Evolutionary conservation across 805 yeast genomes (phyloP).

Genomic region (Candida germanica): DNA sequence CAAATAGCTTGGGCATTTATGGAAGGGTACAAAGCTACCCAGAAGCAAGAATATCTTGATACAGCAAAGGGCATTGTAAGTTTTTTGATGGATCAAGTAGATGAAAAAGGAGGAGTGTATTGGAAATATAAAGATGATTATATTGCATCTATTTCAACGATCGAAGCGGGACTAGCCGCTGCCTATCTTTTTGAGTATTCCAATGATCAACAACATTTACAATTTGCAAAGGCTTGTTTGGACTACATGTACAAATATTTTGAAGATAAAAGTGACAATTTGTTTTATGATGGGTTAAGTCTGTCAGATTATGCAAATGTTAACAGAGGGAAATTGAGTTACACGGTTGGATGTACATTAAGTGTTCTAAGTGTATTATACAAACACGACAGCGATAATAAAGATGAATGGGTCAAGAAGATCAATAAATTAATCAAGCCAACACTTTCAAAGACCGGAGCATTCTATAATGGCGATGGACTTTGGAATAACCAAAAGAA

Average conservation of each 20-base stretch:
- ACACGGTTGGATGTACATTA: constrained; percentile 23
- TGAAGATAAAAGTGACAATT: constrained; percentile 18
- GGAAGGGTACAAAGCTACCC: constrained; percentile 21
- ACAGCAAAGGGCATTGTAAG: constrained; percentile 17
- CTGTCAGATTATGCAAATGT: constrained; percentile 13
- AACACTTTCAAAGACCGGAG: constrained; percentile 15
- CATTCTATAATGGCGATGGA: constrained; percentile 18
- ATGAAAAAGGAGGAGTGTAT: constrained; percentile 22
- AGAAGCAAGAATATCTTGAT: constrained; percentile 16
- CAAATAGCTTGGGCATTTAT: constrained; percentile 26
- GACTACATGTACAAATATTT: constrained; percentile 10
- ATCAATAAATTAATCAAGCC: constrained; percentile 19
- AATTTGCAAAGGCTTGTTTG: constrained; percentile 17
- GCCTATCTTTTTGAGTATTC: constrained; percentile 17
- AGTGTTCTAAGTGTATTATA: constrained; percentile 19
- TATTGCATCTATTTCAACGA: constrained; percentile 27
- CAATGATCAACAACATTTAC: constrained; percentile 12
- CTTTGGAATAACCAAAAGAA: constrained; percentile 23
- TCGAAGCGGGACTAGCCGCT: constrained; percentile 28
- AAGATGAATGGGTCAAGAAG: constrained; percentile 7
- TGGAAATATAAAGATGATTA: constrained; percentile 23
- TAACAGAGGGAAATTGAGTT: constrained; percentile 22
- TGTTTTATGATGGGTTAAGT: constrained; percentile 23
- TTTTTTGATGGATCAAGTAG: constrained; percentile 20
- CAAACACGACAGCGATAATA: constrained; percentile 10